Conservation (phyloP, 2,329 filamentous ascomycete species). For the Pyrenochaeta sp. region DNA sequence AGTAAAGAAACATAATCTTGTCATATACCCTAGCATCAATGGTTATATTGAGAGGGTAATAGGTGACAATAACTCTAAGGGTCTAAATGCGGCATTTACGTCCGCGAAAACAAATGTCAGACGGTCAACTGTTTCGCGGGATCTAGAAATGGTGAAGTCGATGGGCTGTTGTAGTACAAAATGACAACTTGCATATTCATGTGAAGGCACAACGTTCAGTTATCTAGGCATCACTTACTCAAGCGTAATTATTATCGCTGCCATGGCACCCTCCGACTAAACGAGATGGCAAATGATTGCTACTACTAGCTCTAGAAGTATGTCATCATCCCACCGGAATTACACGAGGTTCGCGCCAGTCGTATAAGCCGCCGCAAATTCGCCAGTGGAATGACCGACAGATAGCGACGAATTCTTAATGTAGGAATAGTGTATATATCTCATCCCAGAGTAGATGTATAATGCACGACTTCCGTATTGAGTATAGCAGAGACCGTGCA, state of each 20-base stretch:
- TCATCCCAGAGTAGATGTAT: too few species aligned
- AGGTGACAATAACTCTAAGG: slow-evolving; percentile 54
- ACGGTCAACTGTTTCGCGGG: slow-evolving; percentile 45
- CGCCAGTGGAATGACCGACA: slow-evolving; percentile 45
- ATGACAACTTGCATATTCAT: slow-evolving; percentile 11
- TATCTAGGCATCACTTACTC: slow-evolving; percentile 14
- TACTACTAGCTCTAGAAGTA: slow-evolving; percentile 22
- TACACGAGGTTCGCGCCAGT: slow-evolving; percentile 14
- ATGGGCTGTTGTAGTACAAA: slow-evolving; percentile 49
- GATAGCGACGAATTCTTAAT: background rate
- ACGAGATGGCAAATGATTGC: slow-evolving; percentile 48
- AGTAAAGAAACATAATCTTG: background rate
- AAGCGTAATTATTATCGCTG: slow-evolving; percentile 29
- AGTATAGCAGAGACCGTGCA: too few species aligned
- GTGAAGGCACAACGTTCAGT: slow-evolving; percentile 1
- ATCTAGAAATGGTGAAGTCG: slow-evolving; percentile 18
- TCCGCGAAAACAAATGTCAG: slow-evolving; percentile 42
- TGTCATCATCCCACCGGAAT: slow-evolving; percentile 22
- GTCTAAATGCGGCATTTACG: slow-evolving; percentile 48
- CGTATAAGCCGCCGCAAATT: slow-evolving; percentile 45
- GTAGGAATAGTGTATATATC: too few species aligned
- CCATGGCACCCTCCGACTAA: slow-evolving; percentile 38
- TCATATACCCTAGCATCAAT: slow-evolving; percentile 25
- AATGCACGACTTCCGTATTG: too few species aligned
- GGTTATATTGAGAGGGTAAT: slow-evolving; percentile 56